phyloP scores from a whole-genome alignment of 1,284 basidiomycete genomes.

The Stygiomarasmius scandens region DNA sequence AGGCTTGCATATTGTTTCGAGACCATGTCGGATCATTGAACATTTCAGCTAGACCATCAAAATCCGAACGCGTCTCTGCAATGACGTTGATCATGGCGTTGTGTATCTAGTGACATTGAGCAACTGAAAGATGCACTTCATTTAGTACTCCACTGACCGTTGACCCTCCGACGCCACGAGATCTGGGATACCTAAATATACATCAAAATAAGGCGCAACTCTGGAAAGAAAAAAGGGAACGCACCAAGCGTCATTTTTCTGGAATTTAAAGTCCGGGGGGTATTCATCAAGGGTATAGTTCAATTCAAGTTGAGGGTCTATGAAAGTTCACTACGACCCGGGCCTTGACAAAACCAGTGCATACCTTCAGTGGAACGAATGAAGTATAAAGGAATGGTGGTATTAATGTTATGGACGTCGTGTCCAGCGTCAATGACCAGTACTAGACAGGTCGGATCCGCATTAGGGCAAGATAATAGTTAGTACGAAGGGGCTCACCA shows the following conservation, averaged over 20 bases:
- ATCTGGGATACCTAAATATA: conserved; percentile 25
- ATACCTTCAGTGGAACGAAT: conserved; percentile 21
- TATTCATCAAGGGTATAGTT: conserved; percentile 25
- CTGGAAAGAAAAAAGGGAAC: too few relatives aligned
- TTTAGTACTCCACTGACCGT: conserved; percentile 14
- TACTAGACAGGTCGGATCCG: conserved; percentile 11
- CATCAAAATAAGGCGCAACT: too few relatives aligned
- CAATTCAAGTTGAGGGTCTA: conserved; percentile 23
- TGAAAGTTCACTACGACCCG: too few relatives aligned
- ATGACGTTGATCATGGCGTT: conserved; percentile 26
- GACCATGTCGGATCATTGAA: conserved; percentile 26
- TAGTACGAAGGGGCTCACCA: conserved; percentile 10
- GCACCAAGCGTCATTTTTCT: conserved; percentile 22
- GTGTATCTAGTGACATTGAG: conserved; percentile 18
- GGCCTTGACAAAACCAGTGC: too few relatives aligned
- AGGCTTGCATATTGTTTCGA: conserved; percentile 22
- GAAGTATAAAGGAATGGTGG: conserved; percentile 26
- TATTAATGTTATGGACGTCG: conserved; percentile 23
- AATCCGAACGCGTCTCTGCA: conserved; percentile 21
- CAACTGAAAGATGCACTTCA: neutral
- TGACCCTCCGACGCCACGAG: conserved; percentile 25
- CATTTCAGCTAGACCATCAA: conserved; percentile 21
- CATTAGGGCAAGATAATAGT: neutral
- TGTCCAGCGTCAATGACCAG: conserved; percentile 26
- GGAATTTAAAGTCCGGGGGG: conserved; percentile 21